Base-by-base conservation (phyloP, 164 flowering plant species). In the Sextonia rubra region DNA sequence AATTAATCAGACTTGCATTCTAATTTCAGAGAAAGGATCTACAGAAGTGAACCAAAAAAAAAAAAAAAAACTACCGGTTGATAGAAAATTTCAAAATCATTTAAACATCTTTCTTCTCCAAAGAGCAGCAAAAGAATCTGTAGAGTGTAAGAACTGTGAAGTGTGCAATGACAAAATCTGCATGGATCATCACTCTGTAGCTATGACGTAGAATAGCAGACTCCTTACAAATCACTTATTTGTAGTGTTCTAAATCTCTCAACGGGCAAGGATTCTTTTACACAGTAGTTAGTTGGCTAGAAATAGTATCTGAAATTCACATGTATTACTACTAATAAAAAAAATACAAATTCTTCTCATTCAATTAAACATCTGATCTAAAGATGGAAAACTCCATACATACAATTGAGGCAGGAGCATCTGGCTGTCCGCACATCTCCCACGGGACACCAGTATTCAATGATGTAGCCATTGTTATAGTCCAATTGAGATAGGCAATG, bases 341-440 rank as follows among this genome's bases (percentile, higher is more conserved):
- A n/a, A n/a, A 17, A 56, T 56, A n/a, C 24, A 20, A 22, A 24
- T 18, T 2, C 29, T 20, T 24, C 24, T 22, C 24, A 17, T 22
- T 22, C 12, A 24, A 24, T 22, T 61, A 2, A 61, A 12, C 6
- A 4, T 18, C 22, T 58, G 12, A 18, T 18, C 29, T 2, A 64
- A 72, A 65, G 11, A 47, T 23, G 29, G 65, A 70, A 24, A 15
- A 70, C 22, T 70, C 18, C 20, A 18, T 69, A 75, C 96, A 86
- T 78, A 96, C 99, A 48, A 93, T 79, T 22, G 99, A 90, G 79
- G 87, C 91, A 60, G 99, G 99, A 80, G 99, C 98, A 82, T 96
- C 90, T 12, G 73, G 44, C 77, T 96, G 99, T 84, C 90, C 94
- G 86, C 99, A 96, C 99, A 96, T 96, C 32, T 90, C 95, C 99